These are phyloP conservation scores for Yamadazyma paraphyllophila DNA, from an alignment of 805 yeast species.

Conservation along the genomic window DNA sequence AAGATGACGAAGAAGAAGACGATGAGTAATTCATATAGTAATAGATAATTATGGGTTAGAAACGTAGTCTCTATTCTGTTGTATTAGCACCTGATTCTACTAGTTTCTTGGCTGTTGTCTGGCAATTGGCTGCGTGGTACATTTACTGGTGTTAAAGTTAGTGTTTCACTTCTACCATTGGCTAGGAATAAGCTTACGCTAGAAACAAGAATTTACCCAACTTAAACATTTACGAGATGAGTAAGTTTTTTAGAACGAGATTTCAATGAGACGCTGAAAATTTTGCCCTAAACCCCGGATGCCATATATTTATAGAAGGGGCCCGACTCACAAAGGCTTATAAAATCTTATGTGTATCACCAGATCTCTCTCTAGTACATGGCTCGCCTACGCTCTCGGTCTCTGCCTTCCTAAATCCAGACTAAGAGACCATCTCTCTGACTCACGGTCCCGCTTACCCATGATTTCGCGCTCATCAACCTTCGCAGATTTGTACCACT, in stretches of 20 bases:
- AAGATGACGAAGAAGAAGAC: slow-evolving; percentile 84
- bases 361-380: not conserved
- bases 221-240: too few species aligned
- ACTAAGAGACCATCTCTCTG: not conserved
- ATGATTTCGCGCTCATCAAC: not conserved
- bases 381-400: not conserved
- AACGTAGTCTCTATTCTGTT: too few species aligned
- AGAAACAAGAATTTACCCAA: too few species aligned
- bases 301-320: not conserved
- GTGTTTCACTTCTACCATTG: too few species aligned
- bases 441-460: not conserved
- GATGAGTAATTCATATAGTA: slow-evolving; percentile 61
- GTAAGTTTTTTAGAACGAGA: too few species aligned
- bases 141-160: too few species aligned
- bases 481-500: not conserved
- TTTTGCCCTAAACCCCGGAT: not conserved
- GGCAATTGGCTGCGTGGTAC: too few species aligned
- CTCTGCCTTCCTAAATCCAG: too few species aligned
- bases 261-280: not conserved
- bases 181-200: too few species aligned
- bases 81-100: too few species aligned
- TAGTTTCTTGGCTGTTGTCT: too few species aligned
- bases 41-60: not conserved
- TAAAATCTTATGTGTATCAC: not conserved
- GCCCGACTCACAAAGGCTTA: too few species aligned